Conservation (phyloP, 805 yeast genomes). For the Candida corydali region DNA sequence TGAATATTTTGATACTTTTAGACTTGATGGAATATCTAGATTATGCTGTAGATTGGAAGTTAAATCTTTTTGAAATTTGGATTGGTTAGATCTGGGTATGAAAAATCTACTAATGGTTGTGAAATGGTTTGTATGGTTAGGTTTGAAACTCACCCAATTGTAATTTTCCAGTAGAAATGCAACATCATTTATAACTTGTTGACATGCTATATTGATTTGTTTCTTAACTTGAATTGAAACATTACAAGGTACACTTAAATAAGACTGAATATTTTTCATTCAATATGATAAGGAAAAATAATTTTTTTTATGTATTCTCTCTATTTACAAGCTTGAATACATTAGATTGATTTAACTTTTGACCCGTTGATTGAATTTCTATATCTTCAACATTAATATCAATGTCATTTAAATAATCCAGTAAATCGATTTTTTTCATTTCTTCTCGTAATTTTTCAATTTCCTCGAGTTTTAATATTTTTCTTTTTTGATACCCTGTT, state of each 20-base stretch:
- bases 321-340: not conserved
- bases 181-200: conserved; percentile 1
- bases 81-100: not conserved
- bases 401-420: not conserved
- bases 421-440: not conserved
- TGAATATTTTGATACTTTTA: not conserved
- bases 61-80: not conserved
- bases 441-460: not conserved
- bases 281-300: too few species aligned
- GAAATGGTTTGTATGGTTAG: not conserved
- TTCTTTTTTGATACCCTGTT: conserved; percentile 3
- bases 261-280: not conserved
- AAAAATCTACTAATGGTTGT: conserved; percentile 1
- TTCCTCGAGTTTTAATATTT: not conserved
- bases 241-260: conserved; percentile 8
- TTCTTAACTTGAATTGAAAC: not conserved
- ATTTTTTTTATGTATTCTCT: too few species aligned
- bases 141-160: not conserved
- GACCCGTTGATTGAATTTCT: not conserved
- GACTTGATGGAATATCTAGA: not conserved
- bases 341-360: not conserved
- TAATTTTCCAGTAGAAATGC: conserved; percentile 2
- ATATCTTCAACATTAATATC: conserved; percentile 4
- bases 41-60: not conserved
- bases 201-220: not conserved